phyloP scores from a whole-genome alignment of 441 rosid species.

The Pelargonium exstipulatum region DNA sequence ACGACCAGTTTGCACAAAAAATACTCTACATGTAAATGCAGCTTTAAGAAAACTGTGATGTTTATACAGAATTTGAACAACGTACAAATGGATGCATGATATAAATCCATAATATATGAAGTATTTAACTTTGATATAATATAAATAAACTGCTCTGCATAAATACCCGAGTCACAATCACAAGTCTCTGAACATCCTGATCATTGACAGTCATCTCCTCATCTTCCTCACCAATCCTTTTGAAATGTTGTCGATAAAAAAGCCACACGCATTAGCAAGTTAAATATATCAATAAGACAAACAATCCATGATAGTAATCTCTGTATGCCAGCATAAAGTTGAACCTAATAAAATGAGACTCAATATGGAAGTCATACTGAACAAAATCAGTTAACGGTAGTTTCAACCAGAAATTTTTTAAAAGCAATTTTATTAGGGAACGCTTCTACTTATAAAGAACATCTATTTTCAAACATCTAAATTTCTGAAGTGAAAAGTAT shows the following conservation, averaged over 20 bases:
- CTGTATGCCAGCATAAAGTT: neutral
- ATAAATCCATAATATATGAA: neutral
- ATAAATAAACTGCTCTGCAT: neutral
- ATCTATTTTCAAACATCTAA: neutral
- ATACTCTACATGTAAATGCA: no score
- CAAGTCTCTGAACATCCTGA: conserved; percentile 87
- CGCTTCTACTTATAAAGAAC: neutral
- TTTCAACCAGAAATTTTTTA: neutral
- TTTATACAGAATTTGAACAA: neutral
- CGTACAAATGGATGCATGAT: neutral
- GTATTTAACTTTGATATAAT: no score
- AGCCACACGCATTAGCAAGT: conserved; percentile 10
- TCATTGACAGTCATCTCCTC: conserved; percentile 62
- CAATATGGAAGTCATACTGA: neutral
- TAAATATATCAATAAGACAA: conserved; percentile 3
- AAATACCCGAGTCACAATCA: conserved; percentile 89
- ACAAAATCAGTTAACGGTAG: neutral
- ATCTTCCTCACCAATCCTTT: conserved; percentile 75
- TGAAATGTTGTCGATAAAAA: conserved; percentile 12
- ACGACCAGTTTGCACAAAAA: no score
- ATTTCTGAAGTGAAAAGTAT: neutral
- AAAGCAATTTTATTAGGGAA: neutral
- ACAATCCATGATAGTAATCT: neutral
- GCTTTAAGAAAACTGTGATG: no score
- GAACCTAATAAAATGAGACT: neutral